Evolutionary conservation across 108 stramenopile species (phyloP).

Genomic region (Stephanodiscus triporus): DNA sequence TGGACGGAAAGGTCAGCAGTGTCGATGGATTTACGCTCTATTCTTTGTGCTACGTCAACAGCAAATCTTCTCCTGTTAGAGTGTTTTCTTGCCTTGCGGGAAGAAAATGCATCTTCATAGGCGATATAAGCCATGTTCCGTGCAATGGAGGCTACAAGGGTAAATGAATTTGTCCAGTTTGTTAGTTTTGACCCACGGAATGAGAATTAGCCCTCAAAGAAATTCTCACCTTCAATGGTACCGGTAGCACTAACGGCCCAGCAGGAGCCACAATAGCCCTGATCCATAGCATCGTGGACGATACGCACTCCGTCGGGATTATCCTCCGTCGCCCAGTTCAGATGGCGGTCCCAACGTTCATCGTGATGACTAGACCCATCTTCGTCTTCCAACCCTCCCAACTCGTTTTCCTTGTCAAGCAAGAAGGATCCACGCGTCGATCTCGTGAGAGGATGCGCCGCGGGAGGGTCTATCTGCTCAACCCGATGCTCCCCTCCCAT

Average conservation of each 20-base stretch:
- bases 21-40: slow-evolving; percentile 56
- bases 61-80: slow-evolving; percentile 15
- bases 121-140: slow-evolving; percentile 60
- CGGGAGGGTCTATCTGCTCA: no score
- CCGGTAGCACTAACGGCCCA: slow-evolving; percentile 98
- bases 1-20: slow-evolving; percentile 76
- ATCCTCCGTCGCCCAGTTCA: slow-evolving; percentile 75
- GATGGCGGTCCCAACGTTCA: slow-evolving; percentile 19
- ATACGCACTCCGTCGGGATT: slow-evolving; percentile 84
- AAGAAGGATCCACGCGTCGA: slow-evolving; percentile 24
- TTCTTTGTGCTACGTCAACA: slow-evolving; percentile 40
- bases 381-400: slow-evolving; percentile 30
- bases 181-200: no score
- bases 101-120: slow-evolving; percentile 36
- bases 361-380: neutral
- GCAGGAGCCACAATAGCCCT: slow-evolving; percentile 92
- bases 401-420: slow-evolving; percentile 21
- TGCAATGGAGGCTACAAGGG: slow-evolving; percentile 83
- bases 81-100: neutral
- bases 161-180: no score
- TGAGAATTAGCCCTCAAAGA: no score
- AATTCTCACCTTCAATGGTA: slow-evolving; percentile 12
- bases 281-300: slow-evolving; percentile 69
- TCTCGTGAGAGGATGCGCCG: neutral
- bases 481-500: slow-evolving; percentile 23